phyloP scores from a whole-genome alignment of 2,329 filamentous ascomycete genomes.

The Stagonosporopsis cucurbitacearum region DNA sequence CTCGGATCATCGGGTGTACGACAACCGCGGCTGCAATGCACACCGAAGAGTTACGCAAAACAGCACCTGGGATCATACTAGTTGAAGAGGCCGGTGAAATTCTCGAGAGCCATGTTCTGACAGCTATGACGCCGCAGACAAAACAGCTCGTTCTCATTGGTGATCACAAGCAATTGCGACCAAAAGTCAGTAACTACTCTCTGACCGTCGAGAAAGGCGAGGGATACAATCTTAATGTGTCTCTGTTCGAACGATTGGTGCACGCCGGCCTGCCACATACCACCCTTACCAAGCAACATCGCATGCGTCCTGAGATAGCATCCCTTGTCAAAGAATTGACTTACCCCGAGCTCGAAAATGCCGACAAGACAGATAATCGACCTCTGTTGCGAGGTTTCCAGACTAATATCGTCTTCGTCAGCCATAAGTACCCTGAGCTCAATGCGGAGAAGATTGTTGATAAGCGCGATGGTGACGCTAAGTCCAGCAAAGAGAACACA shows the following conservation, averaged over 20 bases:
- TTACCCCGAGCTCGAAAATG: slow-evolving; percentile 68
- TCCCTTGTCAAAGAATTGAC: slow-evolving; percentile 62
- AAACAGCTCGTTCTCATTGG: slow-evolving; percentile 74
- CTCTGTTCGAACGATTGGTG: slow-evolving; percentile 73
- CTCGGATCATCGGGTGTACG: slow-evolving; percentile 71
- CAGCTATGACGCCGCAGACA: slow-evolving; percentile 61
- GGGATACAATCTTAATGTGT: slow-evolving; percentile 71
- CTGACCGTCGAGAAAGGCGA: slow-evolving; percentile 68
- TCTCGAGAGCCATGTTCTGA: slow-evolving; percentile 70
- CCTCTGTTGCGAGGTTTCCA: slow-evolving; percentile 62
- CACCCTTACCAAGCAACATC: slow-evolving; percentile 67
- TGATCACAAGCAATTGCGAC: slow-evolving; percentile 75
- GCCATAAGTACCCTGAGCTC: slow-evolving; percentile 65
- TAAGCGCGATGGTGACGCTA: slow-evolving; percentile 57
- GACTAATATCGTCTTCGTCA: slow-evolving; percentile 69
- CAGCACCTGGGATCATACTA: slow-evolving; percentile 65
- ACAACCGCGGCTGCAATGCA: slow-evolving; percentile 74
- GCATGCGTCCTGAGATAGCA: slow-evolving; percentile 74
- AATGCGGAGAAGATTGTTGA: slow-evolving; percentile 55
- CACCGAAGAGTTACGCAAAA: slow-evolving; percentile 59
- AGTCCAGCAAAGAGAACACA: slow-evolving; percentile 65
- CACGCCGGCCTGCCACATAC: slow-evolving; percentile 60
- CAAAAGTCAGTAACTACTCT: slow-evolving; percentile 67
- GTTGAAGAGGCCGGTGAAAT: slow-evolving; percentile 79
- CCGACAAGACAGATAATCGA: slow-evolving; percentile 56